These are phyloP conservation scores for Trypanosoma rangeli DNA, from an alignment of 208 protist genomes.

Conservation along the genomic window DNA sequence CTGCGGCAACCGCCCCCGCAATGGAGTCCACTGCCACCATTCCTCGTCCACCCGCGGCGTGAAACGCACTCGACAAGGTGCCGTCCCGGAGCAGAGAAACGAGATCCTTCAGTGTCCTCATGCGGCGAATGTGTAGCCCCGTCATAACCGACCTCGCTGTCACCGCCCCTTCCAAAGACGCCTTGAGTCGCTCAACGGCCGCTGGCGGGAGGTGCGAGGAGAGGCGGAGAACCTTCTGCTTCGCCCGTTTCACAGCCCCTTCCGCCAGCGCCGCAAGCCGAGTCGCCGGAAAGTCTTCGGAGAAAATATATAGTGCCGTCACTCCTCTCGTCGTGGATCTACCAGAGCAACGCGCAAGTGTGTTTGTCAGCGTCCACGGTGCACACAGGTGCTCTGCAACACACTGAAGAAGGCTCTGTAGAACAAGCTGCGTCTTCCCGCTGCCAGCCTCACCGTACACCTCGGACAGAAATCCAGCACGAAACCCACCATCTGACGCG, in stretches of 20 bases:
- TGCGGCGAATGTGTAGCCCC: conserved; percentile 44
- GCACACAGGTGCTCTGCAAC: conserved; percentile 32
- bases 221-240: conserved; percentile 15
- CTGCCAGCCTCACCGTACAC: conserved; percentile 74
- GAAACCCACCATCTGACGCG: conserved; percentile 33
- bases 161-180: conserved; percentile 17
- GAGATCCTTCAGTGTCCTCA: conserved; percentile 40
- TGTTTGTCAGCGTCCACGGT: neutral
- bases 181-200: conserved; percentile 20
- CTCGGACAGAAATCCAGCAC: conserved; percentile 59
- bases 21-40: conserved; percentile 75
- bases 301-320: conserved; percentile 52
- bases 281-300: conserved; percentile 57
- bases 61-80: conserved; percentile 30
- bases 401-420: conserved; percentile 60
- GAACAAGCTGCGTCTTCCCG: conserved; percentile 74
- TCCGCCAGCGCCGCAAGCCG: conserved; percentile 30
- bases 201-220: conserved; percentile 25
- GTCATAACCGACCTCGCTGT: conserved; percentile 39
- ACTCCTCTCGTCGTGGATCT: conserved; percentile 1
- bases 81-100: conserved; percentile 32
- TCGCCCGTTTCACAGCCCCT: conserved; percentile 15
- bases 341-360: neutral
- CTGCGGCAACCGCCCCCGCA: conserved; percentile 36
- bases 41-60: conserved; percentile 25